Base-by-base conservation (phyloP, 768 basidiomycete genomes). In the Porpolomopsis calyptriformis region DNA sequence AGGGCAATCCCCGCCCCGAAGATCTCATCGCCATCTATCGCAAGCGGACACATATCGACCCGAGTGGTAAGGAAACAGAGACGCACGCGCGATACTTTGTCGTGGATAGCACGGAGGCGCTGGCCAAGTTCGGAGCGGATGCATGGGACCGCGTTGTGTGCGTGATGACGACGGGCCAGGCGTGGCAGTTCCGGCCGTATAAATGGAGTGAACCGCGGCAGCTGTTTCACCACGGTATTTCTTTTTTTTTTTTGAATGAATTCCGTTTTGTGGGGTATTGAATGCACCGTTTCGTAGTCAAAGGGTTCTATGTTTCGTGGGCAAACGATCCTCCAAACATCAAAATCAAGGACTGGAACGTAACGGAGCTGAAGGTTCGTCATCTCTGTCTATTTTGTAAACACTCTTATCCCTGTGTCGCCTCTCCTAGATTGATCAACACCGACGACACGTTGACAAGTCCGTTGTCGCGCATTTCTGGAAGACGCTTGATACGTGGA, bases 61-160 rank as follows among this genome's bases (percentile, higher is more conserved):
- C 80, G 0, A 72, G 74, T 35, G 78, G 81, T 9, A 74, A 77
- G 53, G 80, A 82, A 57, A 73, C 69, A 1, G 62, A 70, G 12
- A 71, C 69, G 1, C 77, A 78, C 33, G 66, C 70, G 12, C 69
- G 80, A 33, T 97, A 93, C 59, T 85, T 85, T 53, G 79, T 96
- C 6, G 85, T 99, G 26, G 93, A 99, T 62, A 82, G 84, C 18
- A 85, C 87, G 0, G 94, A 99, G 55, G 91, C 94, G 1, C 67
- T 99, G 19, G 74, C 78, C 26, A 97, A 97, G 64, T 92, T 99
- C 52, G 86, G 85, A 4, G 71, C 84, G 3, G 93, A 96, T 49
- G 85, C 90, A 2, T 97, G 94, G 93, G 92, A 97, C 46, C 77
- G 94, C 29, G 96, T 99, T 4, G 84, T 96, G 3, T 96, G 93